phyloP scores from a whole-genome alignment of 768 basidiomycete genomes.

The Chiua virens region DNA sequence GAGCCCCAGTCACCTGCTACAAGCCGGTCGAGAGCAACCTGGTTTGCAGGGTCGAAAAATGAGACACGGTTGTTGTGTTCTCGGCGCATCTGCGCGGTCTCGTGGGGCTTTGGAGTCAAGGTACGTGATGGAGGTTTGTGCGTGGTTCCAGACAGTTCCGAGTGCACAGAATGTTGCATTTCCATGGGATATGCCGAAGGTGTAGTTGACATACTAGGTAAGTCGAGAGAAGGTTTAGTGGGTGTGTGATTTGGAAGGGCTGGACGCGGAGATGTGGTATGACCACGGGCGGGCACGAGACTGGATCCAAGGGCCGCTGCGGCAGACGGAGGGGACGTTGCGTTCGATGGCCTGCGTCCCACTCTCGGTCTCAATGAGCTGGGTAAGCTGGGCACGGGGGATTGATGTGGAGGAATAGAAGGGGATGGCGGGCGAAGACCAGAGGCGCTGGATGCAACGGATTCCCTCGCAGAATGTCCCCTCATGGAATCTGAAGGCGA shows the following conservation, averaged over 20 bases:
- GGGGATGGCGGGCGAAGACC: conserved; percentile 26
- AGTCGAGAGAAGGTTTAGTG: conserved; percentile 19
- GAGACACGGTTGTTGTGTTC: conserved; percentile 73
- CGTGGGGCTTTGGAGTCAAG: conserved; percentile 34
- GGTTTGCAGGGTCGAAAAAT: conserved; percentile 80
- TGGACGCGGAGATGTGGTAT: conserved; percentile 25
- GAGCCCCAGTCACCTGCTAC: conserved; percentile 46
- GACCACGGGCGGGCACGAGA: conserved; percentile 24
- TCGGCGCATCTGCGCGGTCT: conserved; percentile 40
- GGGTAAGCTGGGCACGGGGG: conserved; percentile 21
- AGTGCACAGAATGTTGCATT: conserved; percentile 14
- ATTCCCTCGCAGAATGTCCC: conserved; percentile 25
- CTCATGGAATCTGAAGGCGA: conserved; percentile 38
- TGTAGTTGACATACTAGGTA: conserved; percentile 19
- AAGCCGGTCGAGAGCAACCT: conserved; percentile 69
- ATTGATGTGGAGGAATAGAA: conserved; percentile 18
- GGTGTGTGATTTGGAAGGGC: conserved; percentile 11
- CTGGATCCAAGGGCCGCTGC: conserved; percentile 25
- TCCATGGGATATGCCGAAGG: conserved; percentile 10
- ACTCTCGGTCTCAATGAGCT: conserved; percentile 36
- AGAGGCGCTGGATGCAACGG: conserved; percentile 10
- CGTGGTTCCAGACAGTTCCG: conserved; percentile 13
- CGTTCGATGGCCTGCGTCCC: conserved; percentile 46
- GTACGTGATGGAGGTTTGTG: conserved; percentile 30
- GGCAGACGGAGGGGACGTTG: conserved; percentile 34